Evolutionary conservation across 305 asterid genomes (phyloP).

Genomic region (Fraxinus velutina): DNA sequence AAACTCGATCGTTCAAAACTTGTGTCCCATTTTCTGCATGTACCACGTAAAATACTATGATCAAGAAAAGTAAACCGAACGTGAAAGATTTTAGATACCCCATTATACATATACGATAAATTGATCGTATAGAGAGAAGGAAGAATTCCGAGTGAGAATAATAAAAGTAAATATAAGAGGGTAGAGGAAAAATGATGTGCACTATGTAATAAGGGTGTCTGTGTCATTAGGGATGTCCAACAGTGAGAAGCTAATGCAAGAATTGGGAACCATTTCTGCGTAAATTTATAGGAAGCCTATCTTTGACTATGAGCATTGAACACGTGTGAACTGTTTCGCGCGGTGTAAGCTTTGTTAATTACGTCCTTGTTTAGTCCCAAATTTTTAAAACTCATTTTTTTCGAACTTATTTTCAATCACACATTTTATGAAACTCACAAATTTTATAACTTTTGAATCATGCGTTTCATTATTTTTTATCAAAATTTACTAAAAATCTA

Average conservation of each 20-base stretch:
- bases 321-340: slow-evolving; percentile 44
- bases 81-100: slow-evolving; percentile 39
- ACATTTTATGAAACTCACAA: no score
- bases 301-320: slow-evolving; percentile 44
- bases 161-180: background rate
- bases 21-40: slow-evolving; percentile 33
- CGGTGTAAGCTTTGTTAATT: slow-evolving; percentile 12
- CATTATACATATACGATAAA: slow-evolving; percentile 25
- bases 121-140: background rate
- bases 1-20: slow-evolving; percentile 35
- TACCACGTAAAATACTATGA: slow-evolving; percentile 32
- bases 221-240: slow-evolving; percentile 24
- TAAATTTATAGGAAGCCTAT: slow-evolving; percentile 65
- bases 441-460: no score
- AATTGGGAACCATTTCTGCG: slow-evolving; percentile 33
- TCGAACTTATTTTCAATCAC: no score
- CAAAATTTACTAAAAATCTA: no score
- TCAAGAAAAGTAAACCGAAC: slow-evolving; percentile 34
- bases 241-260: slow-evolving; percentile 16
- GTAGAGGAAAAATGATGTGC: background rate
- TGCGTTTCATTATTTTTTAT: no score
- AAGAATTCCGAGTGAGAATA: background rate
- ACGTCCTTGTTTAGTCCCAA: no score
- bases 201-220: background rate
- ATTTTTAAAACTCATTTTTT: background rate